Percentiles rank a stretch among this genome's conserved stretches.
Conservation (phyloP, 2,329 filamentous ascomycete genomes). For the Colletotrichum noveboracense region DNA sequence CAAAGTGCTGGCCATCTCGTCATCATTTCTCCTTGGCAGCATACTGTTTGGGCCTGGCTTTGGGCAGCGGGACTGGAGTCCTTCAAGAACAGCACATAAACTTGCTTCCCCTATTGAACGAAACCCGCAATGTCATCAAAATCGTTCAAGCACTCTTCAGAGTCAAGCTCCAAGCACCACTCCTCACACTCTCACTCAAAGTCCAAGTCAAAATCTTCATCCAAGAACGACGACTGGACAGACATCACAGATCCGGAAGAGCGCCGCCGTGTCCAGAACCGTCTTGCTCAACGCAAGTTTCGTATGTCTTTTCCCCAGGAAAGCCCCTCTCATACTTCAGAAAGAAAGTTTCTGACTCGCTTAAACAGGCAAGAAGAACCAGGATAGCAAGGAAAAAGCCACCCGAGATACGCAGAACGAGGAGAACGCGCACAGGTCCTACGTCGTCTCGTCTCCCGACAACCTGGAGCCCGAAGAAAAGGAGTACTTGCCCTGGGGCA, state of each 20-base stretch:
- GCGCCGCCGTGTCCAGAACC: slow-evolving; percentile 77
- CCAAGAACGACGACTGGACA: slow-evolving; percentile 69
- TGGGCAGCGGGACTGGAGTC: not conserved
- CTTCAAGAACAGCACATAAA: not conserved
- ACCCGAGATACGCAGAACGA: slow-evolving; percentile 69
- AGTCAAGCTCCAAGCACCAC: slow-evolving; percentile 31
- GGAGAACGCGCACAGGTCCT: slow-evolving; percentile 67
- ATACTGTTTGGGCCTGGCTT: not conserved
- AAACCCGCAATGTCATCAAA: slow-evolving; percentile 34
- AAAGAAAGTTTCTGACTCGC: not conserved
- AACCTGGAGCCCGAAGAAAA: slow-evolving; percentile 60
- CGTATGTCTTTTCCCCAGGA: slow-evolving; percentile 53
- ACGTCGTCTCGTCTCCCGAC: slow-evolving; percentile 62
- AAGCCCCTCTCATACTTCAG: not conserved
- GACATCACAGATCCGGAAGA: slow-evolving; percentile 73
- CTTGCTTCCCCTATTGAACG: not conserved
- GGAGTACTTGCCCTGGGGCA: slow-evolving; percentile 74
- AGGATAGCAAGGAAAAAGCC: slow-evolving; percentile 69
- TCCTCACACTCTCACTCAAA: slow-evolving; percentile 42
- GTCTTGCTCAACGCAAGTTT: slow-evolving; percentile 78
- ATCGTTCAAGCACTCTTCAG: slow-evolving; percentile 25
- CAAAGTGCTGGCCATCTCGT: not conserved
- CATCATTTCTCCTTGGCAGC: not conserved
- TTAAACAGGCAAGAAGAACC: slow-evolving; percentile 68
- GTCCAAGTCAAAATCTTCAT: slow-evolving; percentile 40